Percentiles rank a stretch among this genome's conserved stretches.
These are phyloP conservation scores for Strobilomyces echinocephalus DNA, from an alignment of 768 basidiomycete species.

Conservation along the genomic window DNA sequence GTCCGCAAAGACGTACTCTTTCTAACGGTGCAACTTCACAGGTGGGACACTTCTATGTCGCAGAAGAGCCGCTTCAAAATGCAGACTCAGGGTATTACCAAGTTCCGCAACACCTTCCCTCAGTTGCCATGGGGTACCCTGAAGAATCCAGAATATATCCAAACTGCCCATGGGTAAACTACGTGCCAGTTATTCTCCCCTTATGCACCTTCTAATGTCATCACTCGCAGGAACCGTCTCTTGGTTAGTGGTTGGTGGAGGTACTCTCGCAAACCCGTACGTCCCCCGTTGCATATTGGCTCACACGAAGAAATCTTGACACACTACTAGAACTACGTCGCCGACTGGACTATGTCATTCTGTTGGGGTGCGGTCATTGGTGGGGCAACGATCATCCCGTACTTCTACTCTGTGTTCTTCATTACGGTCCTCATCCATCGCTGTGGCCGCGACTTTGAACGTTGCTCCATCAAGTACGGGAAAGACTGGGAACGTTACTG, in stretches of 20 bases:
- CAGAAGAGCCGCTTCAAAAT: constrained; percentile 98
- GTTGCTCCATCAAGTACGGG: constrained; percentile 88
- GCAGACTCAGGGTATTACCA: constrained; percentile 85
- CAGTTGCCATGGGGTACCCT: constrained; percentile 80
- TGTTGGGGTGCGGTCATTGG: constrained; percentile 83
- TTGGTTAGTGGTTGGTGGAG: constrained; percentile 93
- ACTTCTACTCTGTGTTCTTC: constrained; percentile 97
- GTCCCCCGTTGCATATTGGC: constrained; percentile 21
- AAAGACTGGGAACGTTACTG: constrained; percentile 95
- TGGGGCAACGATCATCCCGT: constrained; percentile 76
- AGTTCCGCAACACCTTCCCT: constrained; percentile 89
- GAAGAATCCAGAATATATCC: constrained; percentile 84
- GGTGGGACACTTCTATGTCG: constrained; percentile 92
- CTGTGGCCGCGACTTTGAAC: constrained; percentile 90
- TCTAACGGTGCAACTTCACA: constrained; percentile 27
- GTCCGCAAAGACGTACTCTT: not conserved
- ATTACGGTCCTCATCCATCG: constrained; percentile 88
- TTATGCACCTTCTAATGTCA: constrained; percentile 6
- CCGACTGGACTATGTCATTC: constrained; percentile 84
- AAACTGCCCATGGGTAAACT: constrained; percentile 85
- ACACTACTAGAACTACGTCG: constrained; percentile 74
- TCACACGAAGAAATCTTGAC: not conserved
- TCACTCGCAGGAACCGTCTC: constrained; percentile 68
- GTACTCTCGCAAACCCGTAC: constrained; percentile 86
- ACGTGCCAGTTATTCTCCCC: not conserved